phyloP scores from a whole-genome alignment of 768 basidiomycete genomes.

The Leccinum disarticulatum region DNA sequence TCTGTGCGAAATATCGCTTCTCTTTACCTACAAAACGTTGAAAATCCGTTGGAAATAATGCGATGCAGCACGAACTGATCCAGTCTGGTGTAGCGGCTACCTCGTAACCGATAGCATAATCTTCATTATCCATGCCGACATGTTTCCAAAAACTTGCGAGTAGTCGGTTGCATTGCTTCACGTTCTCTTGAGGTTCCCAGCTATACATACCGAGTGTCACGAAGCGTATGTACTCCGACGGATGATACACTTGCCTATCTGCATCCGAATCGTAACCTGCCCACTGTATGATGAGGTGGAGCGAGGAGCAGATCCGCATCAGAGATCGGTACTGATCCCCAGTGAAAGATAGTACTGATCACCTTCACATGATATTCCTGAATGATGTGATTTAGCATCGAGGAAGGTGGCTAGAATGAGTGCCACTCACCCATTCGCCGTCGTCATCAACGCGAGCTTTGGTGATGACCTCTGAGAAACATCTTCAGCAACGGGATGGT shows the following conservation, averaged over 20 bases:
- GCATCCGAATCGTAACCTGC: constrained; percentile 55
- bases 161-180: constrained; percentile 55
- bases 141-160: constrained; percentile 64
- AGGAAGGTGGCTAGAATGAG: neutral
- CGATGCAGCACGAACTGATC: constrained; percentile 48
- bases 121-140: constrained; percentile 54
- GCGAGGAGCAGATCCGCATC: neutral
- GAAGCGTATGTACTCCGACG: neutral
- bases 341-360: neutral
- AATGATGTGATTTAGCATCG: neutral
- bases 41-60: neutral
- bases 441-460: constrained; percentile 52
- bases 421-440: constrained; percentile 50
- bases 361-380: constrained; percentile 76
- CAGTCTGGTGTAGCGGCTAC: constrained; percentile 47
- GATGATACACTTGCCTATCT: constrained; percentile 46
- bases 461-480: constrained; percentile 54
- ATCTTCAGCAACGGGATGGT: neutral
- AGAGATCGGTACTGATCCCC: neutral
- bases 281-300: constrained; percentile 49
- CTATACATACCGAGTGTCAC: constrained; percentile 34
- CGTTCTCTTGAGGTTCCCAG: constrained; percentile 69
- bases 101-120: constrained; percentile 50
- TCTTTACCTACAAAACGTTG: constrained; percentile 35
- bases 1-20: constrained; percentile 36